These are phyloP conservation scores for Curvularia lunata DNA, from an alignment of 2,329 filamentous ascomycete species.

Conservation along the genomic window DNA sequence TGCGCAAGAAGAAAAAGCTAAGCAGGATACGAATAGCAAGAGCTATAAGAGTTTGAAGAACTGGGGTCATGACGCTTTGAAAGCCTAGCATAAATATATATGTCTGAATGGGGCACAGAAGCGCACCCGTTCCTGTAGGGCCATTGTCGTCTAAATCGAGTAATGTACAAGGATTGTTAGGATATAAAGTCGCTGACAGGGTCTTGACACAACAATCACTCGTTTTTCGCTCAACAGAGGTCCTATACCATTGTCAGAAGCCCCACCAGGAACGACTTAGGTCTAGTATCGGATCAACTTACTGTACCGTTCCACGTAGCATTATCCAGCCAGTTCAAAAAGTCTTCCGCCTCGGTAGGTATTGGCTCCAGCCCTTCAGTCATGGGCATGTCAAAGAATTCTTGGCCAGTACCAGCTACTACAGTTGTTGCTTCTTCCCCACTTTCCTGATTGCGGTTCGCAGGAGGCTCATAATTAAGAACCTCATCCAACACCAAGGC, in stretches of 20 bases:
- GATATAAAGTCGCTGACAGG: neutral
- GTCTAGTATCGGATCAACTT: neutral
- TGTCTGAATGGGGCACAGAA: neutral
- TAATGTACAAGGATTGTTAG: neutral
- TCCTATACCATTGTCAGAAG: neutral
- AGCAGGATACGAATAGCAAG: constrained; percentile 62
- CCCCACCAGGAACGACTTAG: neutral
- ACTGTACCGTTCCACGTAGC: constrained; percentile 47
- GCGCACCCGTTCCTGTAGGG: neutral
- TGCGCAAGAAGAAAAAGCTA: constrained; percentile 66
- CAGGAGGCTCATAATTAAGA: constrained; percentile 43
- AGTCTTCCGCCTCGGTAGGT: constrained; percentile 45
- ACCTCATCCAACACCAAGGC: constrained; percentile 45
- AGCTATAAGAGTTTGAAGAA: constrained; percentile 57
- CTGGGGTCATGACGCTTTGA: constrained; percentile 47
- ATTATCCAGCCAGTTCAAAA: constrained; percentile 47
- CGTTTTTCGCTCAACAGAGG: neutral
- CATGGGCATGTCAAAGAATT: constrained; percentile 46
- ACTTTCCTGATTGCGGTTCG: constrained; percentile 23
- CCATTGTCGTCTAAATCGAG: neutral
- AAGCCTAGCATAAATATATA: constrained; percentile 20
- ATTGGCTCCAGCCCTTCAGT: constrained; percentile 47
- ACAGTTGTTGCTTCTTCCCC: constrained; percentile 11
- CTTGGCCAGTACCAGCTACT: constrained; percentile 25
- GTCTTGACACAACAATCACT: neutral